These are phyloP conservation scores for Nemophila menziesii DNA, from an alignment of 257 asterid species.

Conservation along the genomic window DNA sequence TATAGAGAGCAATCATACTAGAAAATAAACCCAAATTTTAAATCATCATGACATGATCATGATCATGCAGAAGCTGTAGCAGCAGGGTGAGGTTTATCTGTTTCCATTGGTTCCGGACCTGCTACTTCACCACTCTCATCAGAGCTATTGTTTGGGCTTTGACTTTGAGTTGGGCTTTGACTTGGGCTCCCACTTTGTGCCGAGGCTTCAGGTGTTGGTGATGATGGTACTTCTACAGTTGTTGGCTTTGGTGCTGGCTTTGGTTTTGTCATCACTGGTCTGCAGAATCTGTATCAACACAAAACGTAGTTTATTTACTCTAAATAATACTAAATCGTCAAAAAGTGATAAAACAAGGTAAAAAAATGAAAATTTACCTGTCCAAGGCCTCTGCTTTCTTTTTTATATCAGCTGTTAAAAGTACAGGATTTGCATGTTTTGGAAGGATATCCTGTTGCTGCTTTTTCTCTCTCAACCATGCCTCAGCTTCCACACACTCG, in stretches of 20 bases:
- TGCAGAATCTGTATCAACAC: conserved; percentile 40
- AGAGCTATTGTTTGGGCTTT: conserved; percentile 12
- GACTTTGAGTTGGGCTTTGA: conserved; percentile 17
- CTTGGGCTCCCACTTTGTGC: conserved; percentile 34
- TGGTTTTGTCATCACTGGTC: conserved; percentile 81
- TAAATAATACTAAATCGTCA: background rate
- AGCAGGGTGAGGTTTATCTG: conserved; percentile 34
- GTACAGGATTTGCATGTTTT: conserved; percentile 44
- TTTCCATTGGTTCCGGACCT: conserved; percentile 59
- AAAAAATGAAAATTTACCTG: conserved; percentile 32
- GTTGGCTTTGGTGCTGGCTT: conserved; percentile 65
- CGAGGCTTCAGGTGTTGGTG: conserved; percentile 47
- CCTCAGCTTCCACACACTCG: conserved; percentile 68
- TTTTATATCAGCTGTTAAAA: conserved; percentile 43
- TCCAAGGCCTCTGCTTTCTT: conserved; percentile 70
- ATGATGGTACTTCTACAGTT: conserved; percentile 41
- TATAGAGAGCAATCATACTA: background rate
- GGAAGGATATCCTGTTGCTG: conserved; percentile 67
- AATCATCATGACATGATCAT: too few species aligned
- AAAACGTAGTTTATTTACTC: conserved; percentile 3
- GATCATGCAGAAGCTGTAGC: conserved; percentile 17
- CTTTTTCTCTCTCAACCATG: conserved; percentile 57
- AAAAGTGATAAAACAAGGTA: background rate
- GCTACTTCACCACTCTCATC: conserved; percentile 20
- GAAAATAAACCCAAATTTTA: background rate